Evolutionary conservation across 2,329 filamentous ascomycete species (phyloP).

Genomic region (Diaporthe sp.): DNA sequence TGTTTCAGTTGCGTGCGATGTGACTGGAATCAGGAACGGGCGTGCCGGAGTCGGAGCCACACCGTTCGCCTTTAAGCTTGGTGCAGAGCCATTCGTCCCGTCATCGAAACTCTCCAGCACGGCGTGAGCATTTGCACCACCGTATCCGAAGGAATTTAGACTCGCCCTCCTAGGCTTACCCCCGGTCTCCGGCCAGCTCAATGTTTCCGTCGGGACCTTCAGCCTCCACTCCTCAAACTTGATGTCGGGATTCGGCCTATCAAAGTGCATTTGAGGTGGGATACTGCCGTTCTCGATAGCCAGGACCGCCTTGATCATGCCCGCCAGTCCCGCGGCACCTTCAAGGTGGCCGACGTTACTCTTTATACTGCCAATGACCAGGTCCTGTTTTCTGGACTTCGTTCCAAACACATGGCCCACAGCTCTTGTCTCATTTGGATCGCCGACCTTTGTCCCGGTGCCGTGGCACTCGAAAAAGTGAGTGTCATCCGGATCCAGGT

Average conservation of each 20-base stretch:
- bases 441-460: conserved; percentile 47
- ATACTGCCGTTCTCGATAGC: conserved; percentile 52
- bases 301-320: conserved; percentile 54
- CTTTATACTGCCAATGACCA: conserved; percentile 47
- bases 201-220: conserved; percentile 37
- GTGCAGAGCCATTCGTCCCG: neutral
- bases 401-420: conserved; percentile 17
- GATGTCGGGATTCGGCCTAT: conserved; percentile 52
- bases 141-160: conserved; percentile 34
- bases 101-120: conserved; percentile 25
- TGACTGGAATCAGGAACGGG: neutral
- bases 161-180: conserved; percentile 29
- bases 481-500: conserved; percentile 48
- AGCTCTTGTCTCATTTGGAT: conserved; percentile 46
- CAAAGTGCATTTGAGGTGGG: conserved; percentile 54
- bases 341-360: conserved; percentile 54
- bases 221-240: conserved; percentile 48
- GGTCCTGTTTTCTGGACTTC: conserved; percentile 45
- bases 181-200: conserved; percentile 11
- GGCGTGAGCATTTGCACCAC: conserved; percentile 31
- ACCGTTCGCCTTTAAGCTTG: neutral
- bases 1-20: conserved; percentile 12
- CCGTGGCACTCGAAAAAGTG: conserved; percentile 30
- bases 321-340: conserved; percentile 58
- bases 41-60: neutral